Base-by-base conservation (phyloP, 257 asterid species). In the Gentiana straminea region DNA sequence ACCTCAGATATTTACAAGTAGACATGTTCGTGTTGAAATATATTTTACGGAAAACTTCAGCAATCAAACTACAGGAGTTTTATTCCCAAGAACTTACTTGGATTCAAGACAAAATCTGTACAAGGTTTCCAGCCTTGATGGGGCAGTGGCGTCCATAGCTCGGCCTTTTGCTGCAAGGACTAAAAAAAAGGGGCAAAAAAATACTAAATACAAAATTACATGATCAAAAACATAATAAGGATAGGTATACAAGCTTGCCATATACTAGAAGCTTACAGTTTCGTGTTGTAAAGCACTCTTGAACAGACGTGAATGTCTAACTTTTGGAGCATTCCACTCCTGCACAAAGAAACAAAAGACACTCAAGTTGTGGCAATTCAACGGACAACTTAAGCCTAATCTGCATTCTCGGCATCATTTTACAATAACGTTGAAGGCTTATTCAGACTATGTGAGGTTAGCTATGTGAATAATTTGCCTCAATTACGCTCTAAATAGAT, bases 111-210 rank as follows among this genome's bases (percentile, higher is more conserved):
- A 57, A 70, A 59, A 35, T 64, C 59, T 24, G 55, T 33, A 3
- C 82, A 72, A 52, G 69, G 69, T 57, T 65, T 68, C 82, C 82
- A 69, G 48, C 76, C 79, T 66, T 76, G 82, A 52, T 63, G 49
- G 54, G 76, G 65, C 69, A 76, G 72, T 52, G 79, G 76, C 15
- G 76, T 72, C 82, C 82, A 76, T 39, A 72, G 65, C 15, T 69
- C 70, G 48, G 69, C 61, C 33, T 66, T 63, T 56, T 76, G 71
- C 60, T 60, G 59, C 45, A 52, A 58, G 41, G 67, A 60, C 82
- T 76, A 55, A 50, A 68, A 57, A 48, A 13, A 1, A 39, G 51
- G 9, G 39, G 39, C 8, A 2, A 24, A 55, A 35, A 33, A 60
- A 7, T 12, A 4, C 2, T 51, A 48, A 47, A 57, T 24, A 24